A percentile compares a stretch with the other conserved stretches of the same genome.
phyloP scores from a whole-genome alignment of 179 eudicot genomes.

The Vitellaria paradoxa region DNA sequence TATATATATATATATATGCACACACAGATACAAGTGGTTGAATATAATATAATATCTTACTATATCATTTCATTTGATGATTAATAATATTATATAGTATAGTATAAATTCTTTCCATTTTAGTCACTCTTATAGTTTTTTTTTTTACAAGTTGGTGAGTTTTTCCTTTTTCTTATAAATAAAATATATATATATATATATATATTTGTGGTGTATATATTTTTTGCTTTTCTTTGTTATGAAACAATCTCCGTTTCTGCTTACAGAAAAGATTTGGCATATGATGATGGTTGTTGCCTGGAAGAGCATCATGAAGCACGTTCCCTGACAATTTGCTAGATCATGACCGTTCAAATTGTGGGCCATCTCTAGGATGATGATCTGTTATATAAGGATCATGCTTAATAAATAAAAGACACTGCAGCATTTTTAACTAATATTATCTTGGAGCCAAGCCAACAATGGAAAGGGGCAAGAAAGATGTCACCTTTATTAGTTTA shows the following conservation, averaged over 20 bases:
- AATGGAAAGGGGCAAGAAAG: constrained; percentile 15
- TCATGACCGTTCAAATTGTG: constrained; percentile 16
- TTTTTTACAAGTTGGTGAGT: constrained; percentile 27
- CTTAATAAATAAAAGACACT: too few relatives aligned
- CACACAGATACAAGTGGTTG: constrained; percentile 24
- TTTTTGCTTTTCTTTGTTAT: constrained; percentile 2
- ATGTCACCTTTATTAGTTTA: not conserved
- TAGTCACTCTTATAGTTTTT: not conserved
- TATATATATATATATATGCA: constrained; percentile 27
- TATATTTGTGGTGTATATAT: not conserved
- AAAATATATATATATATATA: not conserved
- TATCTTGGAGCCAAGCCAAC: constrained; percentile 1
- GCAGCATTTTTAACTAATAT: not conserved
- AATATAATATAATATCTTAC: not conserved
- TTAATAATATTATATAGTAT: not conserved
- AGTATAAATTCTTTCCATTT: constrained; percentile 8
- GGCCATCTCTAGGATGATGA: not conserved
- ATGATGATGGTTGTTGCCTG: constrained; percentile 14
- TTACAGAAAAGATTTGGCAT: not conserved
- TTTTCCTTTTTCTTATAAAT: constrained; percentile 13
- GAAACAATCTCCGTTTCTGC: constrained; percentile 13
- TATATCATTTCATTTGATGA: too few relatives aligned
- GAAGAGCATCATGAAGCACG: constrained; percentile 26
- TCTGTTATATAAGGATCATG: not conserved
- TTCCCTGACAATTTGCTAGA: constrained; percentile 2